These are phyloP conservation scores for Eucalyptus coolabah DNA, from an alignment of 345 rosid genomes.

Conservation along the genomic window DNA sequence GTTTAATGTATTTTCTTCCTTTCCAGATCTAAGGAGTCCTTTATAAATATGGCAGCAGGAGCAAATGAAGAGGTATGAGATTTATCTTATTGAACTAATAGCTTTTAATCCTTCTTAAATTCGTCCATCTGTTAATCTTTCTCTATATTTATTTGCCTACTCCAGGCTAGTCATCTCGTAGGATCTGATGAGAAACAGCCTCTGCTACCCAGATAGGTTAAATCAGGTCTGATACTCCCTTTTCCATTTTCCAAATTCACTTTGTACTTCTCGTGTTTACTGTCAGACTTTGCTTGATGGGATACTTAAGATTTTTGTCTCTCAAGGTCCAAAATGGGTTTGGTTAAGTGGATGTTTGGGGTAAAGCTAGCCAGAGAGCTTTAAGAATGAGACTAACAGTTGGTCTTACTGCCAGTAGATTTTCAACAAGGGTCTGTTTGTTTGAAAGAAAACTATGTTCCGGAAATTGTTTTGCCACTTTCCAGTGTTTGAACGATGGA, in stretches of 20 bases:
- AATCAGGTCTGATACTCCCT: not conserved
- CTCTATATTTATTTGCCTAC: not conserved
- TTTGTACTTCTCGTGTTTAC: not conserved
- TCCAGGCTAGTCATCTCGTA: conserved; percentile 8
- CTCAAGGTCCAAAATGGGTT: not conserved
- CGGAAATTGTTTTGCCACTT: not conserved
- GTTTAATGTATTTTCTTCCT: not conserved
- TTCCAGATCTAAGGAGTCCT: conserved; percentile 8
- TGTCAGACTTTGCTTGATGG: not conserved
- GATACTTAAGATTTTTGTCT: not conserved
- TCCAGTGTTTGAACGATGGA: not conserved
- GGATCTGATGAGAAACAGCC: conserved; percentile 6
- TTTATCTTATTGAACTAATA: not conserved
- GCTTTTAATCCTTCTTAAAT: not conserved
- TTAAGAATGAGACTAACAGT: not conserved
- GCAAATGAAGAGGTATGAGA: conserved; percentile 14
- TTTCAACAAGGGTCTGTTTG: not conserved
- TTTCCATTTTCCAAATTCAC: not conserved
- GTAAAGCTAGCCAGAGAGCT: not conserved
- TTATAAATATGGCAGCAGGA: conserved; percentile 12
- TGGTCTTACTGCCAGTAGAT: not conserved
- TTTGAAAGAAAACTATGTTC: not conserved
- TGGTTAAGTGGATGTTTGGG: not conserved
- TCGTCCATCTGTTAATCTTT: not conserved
- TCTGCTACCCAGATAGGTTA: conserved; percentile 11